Conservation (phyloP, 2,329 filamentous ascomycete species). For the Neonectria coccinea region DNA sequence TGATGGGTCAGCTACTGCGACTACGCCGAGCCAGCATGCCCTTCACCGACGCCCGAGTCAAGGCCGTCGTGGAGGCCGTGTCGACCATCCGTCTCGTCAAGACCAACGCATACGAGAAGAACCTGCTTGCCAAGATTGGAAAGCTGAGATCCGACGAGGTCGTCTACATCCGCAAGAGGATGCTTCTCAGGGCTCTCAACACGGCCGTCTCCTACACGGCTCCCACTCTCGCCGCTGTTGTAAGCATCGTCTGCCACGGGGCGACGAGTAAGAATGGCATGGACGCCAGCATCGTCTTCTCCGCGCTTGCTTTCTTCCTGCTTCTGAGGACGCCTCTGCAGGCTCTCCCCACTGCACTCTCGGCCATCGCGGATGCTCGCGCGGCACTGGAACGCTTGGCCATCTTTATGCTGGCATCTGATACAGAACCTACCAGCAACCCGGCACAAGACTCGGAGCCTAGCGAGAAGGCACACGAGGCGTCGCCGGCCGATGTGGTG, state of each 20-base stretch:
- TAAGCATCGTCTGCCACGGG: conserved; percentile 33
- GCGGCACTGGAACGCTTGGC: conserved; percentile 41
- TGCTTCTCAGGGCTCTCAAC: conserved; percentile 43
- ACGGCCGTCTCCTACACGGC: conserved; percentile 43
- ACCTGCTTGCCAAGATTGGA: conserved; percentile 38
- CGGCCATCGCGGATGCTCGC: conserved; percentile 40
- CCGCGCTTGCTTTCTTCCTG: conserved; percentile 42
- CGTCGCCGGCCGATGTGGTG: background rate
- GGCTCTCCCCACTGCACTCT: conserved; percentile 37
- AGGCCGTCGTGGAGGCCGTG: conserved; percentile 43
- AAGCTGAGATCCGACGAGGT: conserved; percentile 40
- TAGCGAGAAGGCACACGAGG: background rate
- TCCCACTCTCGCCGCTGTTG: conserved; percentile 40
- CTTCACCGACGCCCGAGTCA: conserved; percentile 43
- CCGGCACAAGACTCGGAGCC: background rate
- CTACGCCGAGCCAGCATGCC: conserved; percentile 44
- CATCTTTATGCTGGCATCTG: conserved; percentile 34
- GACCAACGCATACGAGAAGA: conserved; percentile 43
- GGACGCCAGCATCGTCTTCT: conserved; percentile 19
- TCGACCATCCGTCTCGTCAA: conserved; percentile 45
- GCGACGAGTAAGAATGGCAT: background rate
- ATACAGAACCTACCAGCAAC: background rate
- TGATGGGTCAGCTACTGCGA: conserved; percentile 38
- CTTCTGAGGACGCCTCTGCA: conserved; percentile 40
- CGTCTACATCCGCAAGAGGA: conserved; percentile 42